Evolutionary conservation across 1,284 basidiomycete species (phyloP).

Genomic region (Paramarasmius palmivorus): DNA sequence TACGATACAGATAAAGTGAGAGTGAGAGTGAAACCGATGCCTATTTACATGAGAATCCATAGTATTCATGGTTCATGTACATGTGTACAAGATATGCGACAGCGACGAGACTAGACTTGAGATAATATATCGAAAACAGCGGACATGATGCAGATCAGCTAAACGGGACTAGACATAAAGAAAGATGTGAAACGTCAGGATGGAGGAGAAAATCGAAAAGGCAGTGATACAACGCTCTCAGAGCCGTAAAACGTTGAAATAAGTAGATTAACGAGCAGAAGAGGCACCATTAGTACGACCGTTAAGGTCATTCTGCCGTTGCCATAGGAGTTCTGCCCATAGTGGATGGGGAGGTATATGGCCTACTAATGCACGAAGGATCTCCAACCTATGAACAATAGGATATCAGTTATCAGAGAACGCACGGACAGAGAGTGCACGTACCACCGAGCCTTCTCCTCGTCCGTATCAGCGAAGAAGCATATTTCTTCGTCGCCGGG

Average conservation of each 20-base stretch:
- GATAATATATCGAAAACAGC: no score
- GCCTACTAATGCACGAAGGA: constrained; percentile 79
- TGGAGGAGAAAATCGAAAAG: not conserved
- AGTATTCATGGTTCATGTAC: no score
- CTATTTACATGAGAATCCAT: no score
- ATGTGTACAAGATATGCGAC: no score
- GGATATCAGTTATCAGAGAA: constrained; percentile 9
- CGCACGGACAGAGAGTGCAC: constrained; percentile 27
- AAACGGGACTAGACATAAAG: no score
- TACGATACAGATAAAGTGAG: no score
- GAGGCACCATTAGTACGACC: constrained; percentile 19
- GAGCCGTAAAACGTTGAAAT: no score
- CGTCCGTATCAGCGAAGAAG: constrained; percentile 91
- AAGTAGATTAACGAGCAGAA: not conserved
- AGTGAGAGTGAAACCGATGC: no score
- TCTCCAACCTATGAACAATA: constrained; percentile 65
- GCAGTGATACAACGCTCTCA: not conserved
- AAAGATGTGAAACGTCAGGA: not conserved
- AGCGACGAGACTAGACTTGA: no score
- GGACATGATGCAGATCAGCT: no score
- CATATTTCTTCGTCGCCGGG: constrained; percentile 78
- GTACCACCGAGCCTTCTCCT: constrained; percentile 86
- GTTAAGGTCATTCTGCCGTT: constrained; percentile 58
- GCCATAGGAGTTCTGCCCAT: constrained; percentile 89
- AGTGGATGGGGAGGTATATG: constrained; percentile 87